phyloP scores from a whole-genome alignment of 768 basidiomycete species.

The Leccinum variicolor region DNA sequence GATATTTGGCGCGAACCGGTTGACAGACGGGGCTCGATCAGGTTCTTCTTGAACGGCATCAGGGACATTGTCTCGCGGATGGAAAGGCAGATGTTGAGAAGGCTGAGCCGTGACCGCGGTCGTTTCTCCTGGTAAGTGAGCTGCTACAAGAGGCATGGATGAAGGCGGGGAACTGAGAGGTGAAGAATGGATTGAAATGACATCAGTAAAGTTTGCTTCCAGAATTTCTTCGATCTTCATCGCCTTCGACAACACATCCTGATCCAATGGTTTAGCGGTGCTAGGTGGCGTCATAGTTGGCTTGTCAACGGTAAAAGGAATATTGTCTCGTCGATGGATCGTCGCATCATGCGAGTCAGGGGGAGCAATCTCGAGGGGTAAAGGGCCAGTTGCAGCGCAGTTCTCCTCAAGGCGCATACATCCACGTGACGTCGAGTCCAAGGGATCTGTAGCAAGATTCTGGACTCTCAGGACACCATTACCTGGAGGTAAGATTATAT shows the following conservation, averaged over 20 bases:
- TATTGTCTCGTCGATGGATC: neutral
- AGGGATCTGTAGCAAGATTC: neutral
- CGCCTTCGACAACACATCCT: conserved; percentile 4
- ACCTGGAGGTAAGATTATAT: conserved; percentile 5
- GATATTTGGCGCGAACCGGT: neutral
- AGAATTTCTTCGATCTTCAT: conserved; percentile 19
- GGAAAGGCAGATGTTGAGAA: neutral
- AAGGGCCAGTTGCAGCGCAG: neutral
- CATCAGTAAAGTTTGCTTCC: neutral
- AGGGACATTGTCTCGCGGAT: neutral
- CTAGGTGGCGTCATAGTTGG: neutral
- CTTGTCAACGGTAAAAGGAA: neutral
- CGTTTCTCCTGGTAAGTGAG: neutral
- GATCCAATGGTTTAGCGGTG: neutral
- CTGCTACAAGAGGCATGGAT: neutral
- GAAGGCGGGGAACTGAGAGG: conserved; percentile 14
- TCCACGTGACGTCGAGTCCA: conserved; percentile 2
- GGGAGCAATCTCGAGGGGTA: neutral
- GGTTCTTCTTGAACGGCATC: neutral
- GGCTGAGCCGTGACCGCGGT: neutral
- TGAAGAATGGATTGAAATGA: conserved; percentile 15
- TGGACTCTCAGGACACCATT: neutral
- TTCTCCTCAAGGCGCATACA: conserved; percentile 8
- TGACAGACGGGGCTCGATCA: neutral
- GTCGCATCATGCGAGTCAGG: neutral